Evolutionary conservation across 257 asterid species (phyloP).

Genomic region (Misopates orontium): DNA sequence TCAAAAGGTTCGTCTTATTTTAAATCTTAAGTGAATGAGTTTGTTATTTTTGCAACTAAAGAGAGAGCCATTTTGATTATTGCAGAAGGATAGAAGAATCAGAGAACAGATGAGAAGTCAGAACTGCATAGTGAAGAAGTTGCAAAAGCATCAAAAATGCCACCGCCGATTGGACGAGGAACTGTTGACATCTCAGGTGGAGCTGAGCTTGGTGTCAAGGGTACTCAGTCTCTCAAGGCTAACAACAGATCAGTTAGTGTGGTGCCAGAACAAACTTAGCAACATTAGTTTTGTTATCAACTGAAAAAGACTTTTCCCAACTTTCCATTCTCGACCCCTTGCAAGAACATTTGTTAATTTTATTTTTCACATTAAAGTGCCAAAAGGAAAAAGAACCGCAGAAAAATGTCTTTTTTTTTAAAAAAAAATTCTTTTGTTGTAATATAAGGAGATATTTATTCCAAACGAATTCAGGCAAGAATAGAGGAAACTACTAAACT

Average conservation of each 20-base stretch:
- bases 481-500: too few relatives aligned
- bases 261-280: constrained; percentile 72
- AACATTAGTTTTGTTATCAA: constrained; percentile 35
- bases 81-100: constrained; percentile 74
- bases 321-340: too few relatives aligned
- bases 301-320: too few relatives aligned
- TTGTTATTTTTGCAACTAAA: not conserved
- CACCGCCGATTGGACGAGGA: constrained; percentile 21
- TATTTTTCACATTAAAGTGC: too few relatives aligned
- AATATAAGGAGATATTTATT: too few relatives aligned
- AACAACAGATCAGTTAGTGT: constrained; percentile 50
- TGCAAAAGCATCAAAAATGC: constrained; percentile 42
- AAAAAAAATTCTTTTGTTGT: too few relatives aligned
- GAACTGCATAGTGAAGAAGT: constrained; percentile 74
- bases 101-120: constrained; percentile 55
- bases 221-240: constrained; percentile 60
- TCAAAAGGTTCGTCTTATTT: constrained; percentile 64
- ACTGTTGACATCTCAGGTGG: constrained; percentile 51
- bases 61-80: not conserved
- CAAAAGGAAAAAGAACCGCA: too few relatives aligned
- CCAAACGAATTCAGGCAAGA: too few relatives aligned
- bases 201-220: constrained; percentile 57
- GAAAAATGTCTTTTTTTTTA: too few relatives aligned
- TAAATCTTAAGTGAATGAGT: too few relatives aligned
- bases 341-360: too few relatives aligned